Percentiles rank a stretch among this genome's conserved stretches.
phyloP scores from a whole-genome alignment of 345 rosid species.

The Clausena lansium region DNA sequence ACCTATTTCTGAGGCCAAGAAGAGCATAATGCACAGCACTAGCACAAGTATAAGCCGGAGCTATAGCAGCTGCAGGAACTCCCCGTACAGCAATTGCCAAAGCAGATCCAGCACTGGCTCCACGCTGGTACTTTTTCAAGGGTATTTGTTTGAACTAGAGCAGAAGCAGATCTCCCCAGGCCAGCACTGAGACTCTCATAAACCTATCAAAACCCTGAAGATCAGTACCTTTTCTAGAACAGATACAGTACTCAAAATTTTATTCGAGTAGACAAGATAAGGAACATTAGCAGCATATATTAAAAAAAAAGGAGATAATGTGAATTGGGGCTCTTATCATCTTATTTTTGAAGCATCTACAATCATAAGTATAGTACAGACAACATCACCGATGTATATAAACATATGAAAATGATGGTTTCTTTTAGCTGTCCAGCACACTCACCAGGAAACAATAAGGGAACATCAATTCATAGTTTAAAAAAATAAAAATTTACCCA shows the following conservation, averaged over 20 bases:
- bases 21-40: constrained; percentile 76
- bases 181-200: constrained; percentile 81
- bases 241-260: not conserved
- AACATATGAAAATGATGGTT: not conserved
- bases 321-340: not conserved
- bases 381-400: not conserved
- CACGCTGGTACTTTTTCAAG: constrained; percentile 70
- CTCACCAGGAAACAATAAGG: not conserved
- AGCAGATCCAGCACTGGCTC: constrained; percentile 80
- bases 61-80: constrained; percentile 92
- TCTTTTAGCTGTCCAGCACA: not conserved
- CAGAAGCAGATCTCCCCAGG: constrained; percentile 82
- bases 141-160: constrained; percentile 67
- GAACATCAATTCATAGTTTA: not conserved
- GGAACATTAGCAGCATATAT: too few species aligned
- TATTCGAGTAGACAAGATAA: not conserved
- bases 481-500: not conserved
- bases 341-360: not conserved
- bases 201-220: constrained; percentile 53
- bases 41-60: constrained; percentile 85
- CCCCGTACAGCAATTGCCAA: constrained; percentile 71
- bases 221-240: constrained; percentile 8
- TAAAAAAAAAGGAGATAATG: too few species aligned
- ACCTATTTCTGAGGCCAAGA: constrained; percentile 94
- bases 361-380: not conserved